Evolutionary conservation across 1,139 yeast species (phyloP), one percentile per base, ranked within the genome.

Genomic region (Diutina siamensis): DNA sequence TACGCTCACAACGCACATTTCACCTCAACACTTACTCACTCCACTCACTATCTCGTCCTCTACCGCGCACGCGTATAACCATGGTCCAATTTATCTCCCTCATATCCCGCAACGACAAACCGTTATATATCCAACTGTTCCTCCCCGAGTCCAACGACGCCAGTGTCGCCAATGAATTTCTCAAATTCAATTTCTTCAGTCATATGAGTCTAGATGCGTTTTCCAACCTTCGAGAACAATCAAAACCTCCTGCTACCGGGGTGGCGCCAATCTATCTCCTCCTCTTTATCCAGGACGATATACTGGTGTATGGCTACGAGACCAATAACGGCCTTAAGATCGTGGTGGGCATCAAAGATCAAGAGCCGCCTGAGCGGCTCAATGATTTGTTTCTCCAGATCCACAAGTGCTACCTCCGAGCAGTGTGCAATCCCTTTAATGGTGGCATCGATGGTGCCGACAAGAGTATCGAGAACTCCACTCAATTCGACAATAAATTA

Each of bases 161-260:
- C 41, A 50, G 51, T 17, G 28, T 19, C 3, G 67, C 74, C 47
- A 72, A 76, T 52, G 67, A 67, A 49, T 63, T 75, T 46, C 62
- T 80, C 35, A 76, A 78, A 53, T 79, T 76, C 60, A 79, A 80
- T 55, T 79, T 78, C 52, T 61, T 80, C 32, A 71, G 83, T 15
- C 83, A 80, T 56, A 79, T 80, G 82, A 79, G 84, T 2, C 59
- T 80, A 21, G 86, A 80, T 57, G 70, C 78, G 19, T 78, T 80
- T 52, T 65, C 78, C 32, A 73, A 80, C 18, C 55, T 69, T 44
- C 58, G 73, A 21, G 73, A 68, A 49, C 71, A 64, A 48, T 71
- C 66, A 44, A 72, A 64, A 40, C 61, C 63, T 10, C 48, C 50
- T n/a, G 55, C 55, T 17, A 56, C 34, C 35, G 66, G 65, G 4